phyloP scores from a whole-genome alignment of 2,329 filamentous ascomycete genomes.

The Claviceps paspali region DNA sequence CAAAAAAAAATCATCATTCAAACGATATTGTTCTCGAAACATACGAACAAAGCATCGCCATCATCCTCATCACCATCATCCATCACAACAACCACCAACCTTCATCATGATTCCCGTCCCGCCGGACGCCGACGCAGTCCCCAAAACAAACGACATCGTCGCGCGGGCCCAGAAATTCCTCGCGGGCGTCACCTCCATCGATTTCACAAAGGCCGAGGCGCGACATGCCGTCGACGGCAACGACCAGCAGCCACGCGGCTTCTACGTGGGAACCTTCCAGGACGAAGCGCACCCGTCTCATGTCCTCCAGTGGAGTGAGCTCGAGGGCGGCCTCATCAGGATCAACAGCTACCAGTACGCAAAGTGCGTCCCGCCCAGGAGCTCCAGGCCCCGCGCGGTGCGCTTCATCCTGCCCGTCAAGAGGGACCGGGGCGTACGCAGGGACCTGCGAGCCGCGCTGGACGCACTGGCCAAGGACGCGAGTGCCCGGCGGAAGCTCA shows the following conservation, averaged over 20 bases:
- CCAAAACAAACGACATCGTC: too few species aligned
- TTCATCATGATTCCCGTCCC: too few species aligned
- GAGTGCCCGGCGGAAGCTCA: neutral
- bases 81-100: too few species aligned
- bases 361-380: neutral
- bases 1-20: too few species aligned
- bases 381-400: neutral
- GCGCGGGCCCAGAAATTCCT: too few species aligned
- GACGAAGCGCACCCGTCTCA: slow-evolving; percentile 5
- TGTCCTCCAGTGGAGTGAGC: slow-evolving; percentile 6
- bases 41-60: too few species aligned
- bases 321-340: slow-evolving; percentile 3
- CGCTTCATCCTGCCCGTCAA: neutral
- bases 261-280: neutral
- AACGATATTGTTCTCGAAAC: too few species aligned
- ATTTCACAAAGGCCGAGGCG: neutral
- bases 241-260: neutral
- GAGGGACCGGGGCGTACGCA: neutral
- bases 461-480: neutral
- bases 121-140: too few species aligned
- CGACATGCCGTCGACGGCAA: neutral
- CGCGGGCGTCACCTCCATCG: too few species aligned
- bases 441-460: neutral
- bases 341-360: slow-evolving; percentile 7
- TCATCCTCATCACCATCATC: too few species aligned